Evolutionary conservation across 495 filamentous ascomycete species (phyloP).

Genomic region (Delitschia confertaspora): DNA sequence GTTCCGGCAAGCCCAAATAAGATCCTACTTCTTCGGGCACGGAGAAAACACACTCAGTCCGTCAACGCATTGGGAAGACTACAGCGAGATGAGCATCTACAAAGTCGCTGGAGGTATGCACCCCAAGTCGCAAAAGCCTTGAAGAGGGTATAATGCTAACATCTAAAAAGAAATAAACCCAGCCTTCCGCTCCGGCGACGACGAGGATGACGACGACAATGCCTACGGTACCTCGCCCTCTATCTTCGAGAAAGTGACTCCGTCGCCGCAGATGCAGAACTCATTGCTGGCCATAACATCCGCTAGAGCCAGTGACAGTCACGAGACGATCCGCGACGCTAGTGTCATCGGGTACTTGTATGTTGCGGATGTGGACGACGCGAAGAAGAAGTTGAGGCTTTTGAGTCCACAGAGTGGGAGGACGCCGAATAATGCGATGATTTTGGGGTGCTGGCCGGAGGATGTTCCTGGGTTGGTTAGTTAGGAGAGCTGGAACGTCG

Average conservation of each 20-base stretch:
- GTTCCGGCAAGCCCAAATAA: constrained; percentile 62
- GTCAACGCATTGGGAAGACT: constrained; percentile 69
- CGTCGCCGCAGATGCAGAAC: constrained; percentile 52
- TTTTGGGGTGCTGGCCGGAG: constrained; percentile 43
- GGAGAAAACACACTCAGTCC: constrained; percentile 68
- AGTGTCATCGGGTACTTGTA: constrained; percentile 89
- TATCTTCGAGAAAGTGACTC: constrained; percentile 52
- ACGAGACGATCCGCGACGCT: constrained; percentile 68
- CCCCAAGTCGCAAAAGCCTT: background rate
- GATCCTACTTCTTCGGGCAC: constrained; percentile 90
- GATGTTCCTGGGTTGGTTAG: constrained; percentile 33
- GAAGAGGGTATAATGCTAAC: background rate
- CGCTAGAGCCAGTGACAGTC: constrained; percentile 53
- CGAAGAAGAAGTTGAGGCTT: constrained; percentile 70
- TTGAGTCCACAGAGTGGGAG: constrained; percentile 73
- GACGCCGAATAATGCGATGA: constrained; percentile 64
- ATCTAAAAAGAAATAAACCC: constrained; percentile 4
- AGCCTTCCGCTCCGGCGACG: constrained; percentile 37
- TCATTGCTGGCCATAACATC: constrained; percentile 75
- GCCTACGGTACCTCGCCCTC: constrained; percentile 29
- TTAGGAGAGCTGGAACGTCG: background rate
- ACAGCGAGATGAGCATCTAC: constrained; percentile 63
- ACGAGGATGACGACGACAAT: constrained; percentile 35
- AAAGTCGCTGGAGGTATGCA: constrained; percentile 46
- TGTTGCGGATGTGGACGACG: constrained; percentile 79